Base-by-base conservation (phyloP, 2,329 filamentous ascomycete genomes). In the Xylariaceae sp. region DNA sequence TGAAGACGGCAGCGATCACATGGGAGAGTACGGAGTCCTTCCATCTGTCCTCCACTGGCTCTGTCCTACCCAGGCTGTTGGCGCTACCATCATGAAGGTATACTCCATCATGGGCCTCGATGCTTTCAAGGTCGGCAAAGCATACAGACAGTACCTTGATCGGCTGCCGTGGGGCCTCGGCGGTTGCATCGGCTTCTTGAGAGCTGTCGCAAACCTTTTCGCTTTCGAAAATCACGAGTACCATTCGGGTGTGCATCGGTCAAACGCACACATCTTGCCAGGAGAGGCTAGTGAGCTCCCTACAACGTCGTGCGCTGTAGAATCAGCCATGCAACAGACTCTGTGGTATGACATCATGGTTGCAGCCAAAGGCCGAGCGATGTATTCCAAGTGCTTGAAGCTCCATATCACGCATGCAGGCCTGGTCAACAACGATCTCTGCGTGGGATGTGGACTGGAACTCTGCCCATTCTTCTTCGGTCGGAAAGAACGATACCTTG, bases 71-170 rank as follows among this genome's bases (percentile, higher is more conserved):
- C 16, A 41, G 16, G 64, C 50, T 0, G 47, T 66, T 0, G 48
- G 42, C 0, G 60, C 64, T 0, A 31, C 46, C 3, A 50, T 69
- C 2, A 5, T 57, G 1, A 48, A 42, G 0, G 47, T 61, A 9
- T 42, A 61, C 4, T 45, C 40, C 0, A 6, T 56, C 1, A 48
- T 56, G 1, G 22, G 22, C 1, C 58, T 66, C 12, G 60, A 66
- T 10, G 56, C 64, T 12, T 59, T 64, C 16, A 55, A 53, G 0
- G 58, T 59, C 0, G 66, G 65, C 0, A 61, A 57, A 1, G 62
- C 57, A 1, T 64, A 68, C 53, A 48, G 63, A 1, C 38, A 58
- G 2, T 69, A 58, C 36, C 56, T 69, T 1, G 60, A 69, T 14
- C 51, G 60, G 2, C 42, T 66, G 1, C 66, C 65, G 0, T 61